Evolutionary conservation across 2,329 filamentous ascomycete genomes (phyloP).

Genomic region (Gaeumannomyces sp.): DNA sequence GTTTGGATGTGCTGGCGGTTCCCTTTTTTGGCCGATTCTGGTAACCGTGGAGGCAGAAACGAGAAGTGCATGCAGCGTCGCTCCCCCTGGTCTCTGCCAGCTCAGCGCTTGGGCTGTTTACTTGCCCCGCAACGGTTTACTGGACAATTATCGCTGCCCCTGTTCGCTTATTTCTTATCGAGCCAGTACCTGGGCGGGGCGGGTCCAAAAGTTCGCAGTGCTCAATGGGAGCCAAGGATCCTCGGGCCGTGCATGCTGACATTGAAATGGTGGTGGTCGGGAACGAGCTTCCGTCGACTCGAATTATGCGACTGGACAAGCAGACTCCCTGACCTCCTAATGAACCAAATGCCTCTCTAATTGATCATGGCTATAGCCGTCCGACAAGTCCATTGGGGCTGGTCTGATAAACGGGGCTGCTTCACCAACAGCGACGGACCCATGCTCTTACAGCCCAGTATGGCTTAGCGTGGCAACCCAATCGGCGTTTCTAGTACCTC

Average conservation of each 20-base stretch:
- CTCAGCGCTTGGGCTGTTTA: conserved; percentile 4
- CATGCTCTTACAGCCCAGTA: neutral
- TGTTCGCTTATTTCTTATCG: conserved; percentile 3
- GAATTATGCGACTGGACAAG: neutral
- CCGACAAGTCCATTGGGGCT: neutral
- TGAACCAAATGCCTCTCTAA: no score
- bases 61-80: neutral
- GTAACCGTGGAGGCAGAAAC: neutral
- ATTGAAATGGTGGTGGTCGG: neutral
- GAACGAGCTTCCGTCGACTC: neutral
- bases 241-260: neutral
- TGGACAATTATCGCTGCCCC: conserved; percentile 5
- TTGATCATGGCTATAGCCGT: no score
- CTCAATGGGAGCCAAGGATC: no score
- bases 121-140: conserved; percentile 6
- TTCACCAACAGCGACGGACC: neutral
- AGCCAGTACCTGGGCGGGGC: neutral
- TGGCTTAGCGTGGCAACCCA: neutral
- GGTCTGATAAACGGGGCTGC: neutral
- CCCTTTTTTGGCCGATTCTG: neutral
- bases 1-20: neutral
- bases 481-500: neutral
- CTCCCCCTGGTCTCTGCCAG: neutral
- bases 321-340: neutral
- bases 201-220: no score